Evolutionary conservation across 176 grass and related monocot species (phyloP).

Genomic region (Triticum monococcum): DNA sequence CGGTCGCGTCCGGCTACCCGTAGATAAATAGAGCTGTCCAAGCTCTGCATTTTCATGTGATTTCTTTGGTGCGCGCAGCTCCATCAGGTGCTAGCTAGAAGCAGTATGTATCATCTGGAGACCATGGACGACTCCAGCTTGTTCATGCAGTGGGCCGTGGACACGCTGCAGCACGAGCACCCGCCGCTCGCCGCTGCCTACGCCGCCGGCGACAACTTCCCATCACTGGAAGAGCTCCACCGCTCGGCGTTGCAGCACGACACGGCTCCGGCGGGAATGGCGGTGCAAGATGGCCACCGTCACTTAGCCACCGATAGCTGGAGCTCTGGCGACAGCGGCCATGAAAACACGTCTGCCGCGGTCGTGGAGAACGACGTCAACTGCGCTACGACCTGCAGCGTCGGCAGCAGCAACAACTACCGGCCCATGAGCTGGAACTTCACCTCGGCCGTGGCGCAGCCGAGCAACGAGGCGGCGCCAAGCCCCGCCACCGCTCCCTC

Average conservation of each 20-base stretch:
- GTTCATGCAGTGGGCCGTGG: constrained; percentile 38
- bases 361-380: constrained; percentile 16
- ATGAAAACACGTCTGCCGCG: not conserved
- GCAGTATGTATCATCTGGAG: not conserved
- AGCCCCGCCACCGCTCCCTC: not conserved
- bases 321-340: not conserved
- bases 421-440: constrained; percentile 41
- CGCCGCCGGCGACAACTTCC: too few relatives aligned
- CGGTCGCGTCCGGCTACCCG: too few relatives aligned
- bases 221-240: not conserved
- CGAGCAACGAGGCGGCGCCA: constrained; percentile 19
- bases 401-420: not conserved
- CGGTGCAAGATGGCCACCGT: not conserved
- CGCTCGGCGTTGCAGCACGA: not conserved
- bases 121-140: constrained; percentile 29
- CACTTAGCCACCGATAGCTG: not conserved
- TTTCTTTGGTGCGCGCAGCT: not conserved
- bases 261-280: not conserved
- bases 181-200: not conserved
- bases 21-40: too few relatives aligned
- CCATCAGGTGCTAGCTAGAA: too few relatives aligned
- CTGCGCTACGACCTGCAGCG: not conserved
- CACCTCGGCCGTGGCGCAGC: constrained; percentile 24
- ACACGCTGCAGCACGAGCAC: constrained; percentile 5
- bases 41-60: not conserved